phyloP scores from a whole-genome alignment of 108 stramenopile species.

The Hondaea fermentalgiana region DNA sequence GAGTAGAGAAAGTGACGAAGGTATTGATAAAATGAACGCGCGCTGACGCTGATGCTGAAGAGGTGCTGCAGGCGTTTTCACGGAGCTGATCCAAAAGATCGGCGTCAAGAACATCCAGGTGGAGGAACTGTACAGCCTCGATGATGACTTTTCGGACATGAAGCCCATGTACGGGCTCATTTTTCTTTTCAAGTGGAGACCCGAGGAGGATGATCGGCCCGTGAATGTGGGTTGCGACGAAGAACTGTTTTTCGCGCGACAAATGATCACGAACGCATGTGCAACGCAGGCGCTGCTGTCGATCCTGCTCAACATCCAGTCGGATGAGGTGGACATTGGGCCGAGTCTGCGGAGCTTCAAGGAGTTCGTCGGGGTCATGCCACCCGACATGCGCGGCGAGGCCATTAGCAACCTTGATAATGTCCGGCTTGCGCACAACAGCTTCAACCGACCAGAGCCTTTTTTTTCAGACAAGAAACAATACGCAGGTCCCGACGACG shows the following conservation, averaged over 20 bases:
- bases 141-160: conserved; percentile 45
- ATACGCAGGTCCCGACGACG: conserved; percentile 54
- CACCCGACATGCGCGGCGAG: conserved; percentile 72
- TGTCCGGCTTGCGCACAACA: conserved; percentile 79
- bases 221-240: background rate
- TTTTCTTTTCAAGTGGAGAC: conserved; percentile 44
- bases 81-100: conserved; percentile 70
- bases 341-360: conserved; percentile 61
- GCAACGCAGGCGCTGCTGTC: conserved; percentile 81
- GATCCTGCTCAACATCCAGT: conserved; percentile 57
- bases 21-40: background rate
- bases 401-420: conserved; percentile 67
- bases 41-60: background rate
- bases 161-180: conserved; percentile 39
- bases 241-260: background rate
- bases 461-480: conserved; percentile 61
- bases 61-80: conserved; percentile 30
- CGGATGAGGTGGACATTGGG: conserved; percentile 58
- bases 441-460: conserved; percentile 73
- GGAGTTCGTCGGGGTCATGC: conserved; percentile 65
- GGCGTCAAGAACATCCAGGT: conserved; percentile 62
- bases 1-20: no score
- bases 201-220: conserved; percentile 20
- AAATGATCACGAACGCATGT: conserved; percentile 74
- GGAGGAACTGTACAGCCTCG: conserved; percentile 68